These are phyloP conservation scores for Penicillium arizonense DNA, from an alignment of 495 filamentous ascomycete genomes.

Conservation along the genomic window DNA sequence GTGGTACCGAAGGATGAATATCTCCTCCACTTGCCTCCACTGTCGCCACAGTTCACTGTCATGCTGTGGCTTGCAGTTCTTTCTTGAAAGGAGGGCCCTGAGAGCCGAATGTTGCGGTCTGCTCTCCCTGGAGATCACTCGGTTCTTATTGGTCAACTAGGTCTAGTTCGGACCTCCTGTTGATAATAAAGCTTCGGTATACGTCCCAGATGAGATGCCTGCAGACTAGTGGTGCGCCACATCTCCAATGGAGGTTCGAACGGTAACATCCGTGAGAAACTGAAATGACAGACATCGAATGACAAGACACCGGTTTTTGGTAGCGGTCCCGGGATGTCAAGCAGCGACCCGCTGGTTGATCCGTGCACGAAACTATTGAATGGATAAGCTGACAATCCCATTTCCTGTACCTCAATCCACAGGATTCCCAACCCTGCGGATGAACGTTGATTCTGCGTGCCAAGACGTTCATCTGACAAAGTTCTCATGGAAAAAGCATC, in stretches of 20 bases:
- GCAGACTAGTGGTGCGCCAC: conserved; percentile 8
- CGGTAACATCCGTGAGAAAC: conserved; percentile 11
- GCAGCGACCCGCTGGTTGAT: conserved; percentile 8
- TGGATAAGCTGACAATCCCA: neutral
- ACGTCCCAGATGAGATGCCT: conserved; percentile 1
- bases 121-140: conserved; percentile 5
- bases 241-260: neutral
- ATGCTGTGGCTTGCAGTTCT: conserved; percentile 21
- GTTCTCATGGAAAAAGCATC: neutral
- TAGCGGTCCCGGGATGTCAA: conserved; percentile 4
- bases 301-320: neutral
- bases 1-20: conserved; percentile 15
- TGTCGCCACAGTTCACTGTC: conserved; percentile 22
- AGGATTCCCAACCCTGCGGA: conserved; percentile 4
- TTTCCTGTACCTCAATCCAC: neutral
- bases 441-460: conserved; percentile 25
- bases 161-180: neutral
- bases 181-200: neutral
- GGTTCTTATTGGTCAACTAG: neutral
- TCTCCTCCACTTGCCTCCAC: conserved; percentile 8
- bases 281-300: conserved; percentile 2
- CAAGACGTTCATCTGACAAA: conserved; percentile 13
- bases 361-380: conserved; percentile 31
- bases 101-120: conserved; percentile 18
- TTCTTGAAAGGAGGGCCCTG: conserved; percentile 3